phyloP scores from a whole-genome alignment of 768 basidiomycete species.

The Coprinellus micaceus region DNA sequence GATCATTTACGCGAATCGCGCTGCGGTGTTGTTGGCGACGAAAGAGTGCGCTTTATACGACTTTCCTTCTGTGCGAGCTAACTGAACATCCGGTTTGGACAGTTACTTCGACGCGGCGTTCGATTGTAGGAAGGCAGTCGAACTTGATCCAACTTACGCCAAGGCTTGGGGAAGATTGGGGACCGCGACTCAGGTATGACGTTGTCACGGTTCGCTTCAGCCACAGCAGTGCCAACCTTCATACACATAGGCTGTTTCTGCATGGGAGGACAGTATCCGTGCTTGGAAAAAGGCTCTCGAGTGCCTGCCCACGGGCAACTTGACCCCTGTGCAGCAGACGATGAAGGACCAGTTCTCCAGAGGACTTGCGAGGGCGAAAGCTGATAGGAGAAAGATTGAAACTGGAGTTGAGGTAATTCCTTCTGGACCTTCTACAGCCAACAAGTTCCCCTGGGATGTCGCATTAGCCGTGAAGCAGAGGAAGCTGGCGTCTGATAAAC shows the following conservation, averaged over 20 bases:
- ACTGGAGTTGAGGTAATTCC: neutral
- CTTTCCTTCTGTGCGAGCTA: neutral
- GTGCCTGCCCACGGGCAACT: neutral
- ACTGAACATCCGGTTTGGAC: neutral
- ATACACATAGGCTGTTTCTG: neutral
- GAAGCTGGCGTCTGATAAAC: no score
- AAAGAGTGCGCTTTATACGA: neutral
- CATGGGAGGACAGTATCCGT: no score
- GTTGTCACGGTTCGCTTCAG: no score
- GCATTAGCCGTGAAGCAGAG: no score
- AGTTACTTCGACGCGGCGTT: neutral
- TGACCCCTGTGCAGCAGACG: neutral
- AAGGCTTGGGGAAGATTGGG: slow-evolving; percentile 7
- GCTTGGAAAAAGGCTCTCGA: slow-evolving; percentile 2
- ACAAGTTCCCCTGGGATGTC: no score
- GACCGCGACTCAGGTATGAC: neutral
- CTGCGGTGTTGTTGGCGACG: slow-evolving; percentile 1
- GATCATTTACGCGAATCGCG: slow-evolving; percentile 4
- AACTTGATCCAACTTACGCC: slow-evolving; percentile 2
- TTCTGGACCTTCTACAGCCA: no score
- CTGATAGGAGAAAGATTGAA: neutral
- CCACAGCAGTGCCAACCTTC: no score
- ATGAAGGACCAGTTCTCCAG: slow-evolving; percentile 4
- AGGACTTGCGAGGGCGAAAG: neutral
- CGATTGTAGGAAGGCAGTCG: neutral